These are phyloP conservation scores for Microstegium vimineum DNA, from an alignment of 176 grass and related monocot genomes.

Conservation along the genomic window DNA sequence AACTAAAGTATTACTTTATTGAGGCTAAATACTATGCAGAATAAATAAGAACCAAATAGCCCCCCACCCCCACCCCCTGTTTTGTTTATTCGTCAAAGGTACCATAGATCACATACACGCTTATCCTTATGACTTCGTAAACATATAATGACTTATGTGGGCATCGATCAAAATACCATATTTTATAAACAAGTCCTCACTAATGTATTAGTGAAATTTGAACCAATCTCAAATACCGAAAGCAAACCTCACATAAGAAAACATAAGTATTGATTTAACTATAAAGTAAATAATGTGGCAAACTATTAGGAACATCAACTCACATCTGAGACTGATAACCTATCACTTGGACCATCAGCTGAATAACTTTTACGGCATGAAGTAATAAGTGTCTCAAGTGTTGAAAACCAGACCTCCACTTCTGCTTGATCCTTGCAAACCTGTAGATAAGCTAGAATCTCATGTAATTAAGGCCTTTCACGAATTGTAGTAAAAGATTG, in stretches of 20 bases:
- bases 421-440: slow-evolving; percentile 98
- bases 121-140: neutral
- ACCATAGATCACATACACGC: neutral
- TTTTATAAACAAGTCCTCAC: neutral
- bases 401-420: slow-evolving; percentile 82
- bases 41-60: slow-evolving; percentile 6
- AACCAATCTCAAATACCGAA: neutral
- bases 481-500: neutral
- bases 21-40: neutral
- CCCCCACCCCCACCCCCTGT: too few relatives aligned
- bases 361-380: slow-evolving; percentile 42
- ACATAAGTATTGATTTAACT: neutral
- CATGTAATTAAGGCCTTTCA: neutral
- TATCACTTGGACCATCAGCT: slow-evolving; percentile 47
- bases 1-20: neutral
- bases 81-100: neutral
- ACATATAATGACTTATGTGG: neutral
- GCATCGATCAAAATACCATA: neutral
- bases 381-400: slow-evolving; percentile 56
- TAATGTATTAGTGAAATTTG: neutral
- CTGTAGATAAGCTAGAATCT: slow-evolving; percentile 36
- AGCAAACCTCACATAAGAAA: neutral
- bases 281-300: neutral
- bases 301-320: slow-evolving; percentile 39
- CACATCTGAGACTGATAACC: slow-evolving; percentile 64